Evolutionary conservation across 371 early-diverging fungal genomes (phyloP), one percentile per base, ranked within the genome.

Genomic region (Mucor indicus): DNA sequence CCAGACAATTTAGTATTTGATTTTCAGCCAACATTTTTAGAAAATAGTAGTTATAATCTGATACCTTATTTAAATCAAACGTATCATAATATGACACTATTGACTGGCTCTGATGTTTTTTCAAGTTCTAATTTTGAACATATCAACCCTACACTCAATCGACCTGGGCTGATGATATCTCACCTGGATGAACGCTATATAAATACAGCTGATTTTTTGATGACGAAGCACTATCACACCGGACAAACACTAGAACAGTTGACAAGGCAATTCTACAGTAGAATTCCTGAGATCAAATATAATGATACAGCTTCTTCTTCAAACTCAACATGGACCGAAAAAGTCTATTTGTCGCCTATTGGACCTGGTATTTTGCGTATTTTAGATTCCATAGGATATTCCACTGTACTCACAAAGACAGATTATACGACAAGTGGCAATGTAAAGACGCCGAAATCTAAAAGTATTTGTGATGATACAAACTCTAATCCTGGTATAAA

Each of bases 351-450:
- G 8, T 75, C 69, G 2, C 61, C 76, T 3, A 69, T 75, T 29
- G 76, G 76, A 2, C 76, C 76, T 8, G 76, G 72, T 10, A 63
- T 75, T 6, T 36, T 75, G 39, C 53, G 72, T 4, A 66, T 75
- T 8, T 36, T 75, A 8, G 72, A 75, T 30, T 62, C 70, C 0
- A 67, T 75, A 31, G 72, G 72, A 1, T 75, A 75, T 29, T 69
- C 69, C 0, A 72, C 73, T 2, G 62, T 66, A 3, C 23, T 72
- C 9, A 72, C 69, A 1, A 55, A 45, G 3, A 66, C 73, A 12
- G 66, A 64, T 38, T 72, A 72, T 35, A 64, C 62, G n/a, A 64
- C 64, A 2, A 56, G 58, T 19, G 62, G 64, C 6, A 67, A 41
- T 41, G 57, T 57, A 35, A 61, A 63, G 41, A 51, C 64, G 0